Conservation (phyloP, 176 grass and related monocot species). For the Tuctoria greenei region DNA sequence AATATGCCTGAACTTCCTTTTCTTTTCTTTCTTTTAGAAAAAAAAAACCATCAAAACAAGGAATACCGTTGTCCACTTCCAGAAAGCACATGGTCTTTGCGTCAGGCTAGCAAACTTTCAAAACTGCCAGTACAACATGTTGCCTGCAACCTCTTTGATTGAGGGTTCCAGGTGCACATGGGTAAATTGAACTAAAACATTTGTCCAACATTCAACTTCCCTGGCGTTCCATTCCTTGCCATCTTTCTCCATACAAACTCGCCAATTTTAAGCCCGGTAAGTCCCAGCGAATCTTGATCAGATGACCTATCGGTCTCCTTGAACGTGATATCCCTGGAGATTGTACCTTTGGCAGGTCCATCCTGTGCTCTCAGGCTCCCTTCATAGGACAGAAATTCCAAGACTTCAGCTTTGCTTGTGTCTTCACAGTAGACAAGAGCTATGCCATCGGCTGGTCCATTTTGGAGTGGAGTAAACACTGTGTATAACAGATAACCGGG, state of each 20-base stretch:
- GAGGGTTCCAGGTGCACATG: neutral
- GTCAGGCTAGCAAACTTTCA: neutral
- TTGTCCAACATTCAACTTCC: slow-evolving; percentile 37
- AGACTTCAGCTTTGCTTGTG: neutral
- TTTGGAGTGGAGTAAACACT: slow-evolving; percentile 15
- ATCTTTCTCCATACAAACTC: slow-evolving; percentile 36
- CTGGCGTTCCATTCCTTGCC: slow-evolving; percentile 23
- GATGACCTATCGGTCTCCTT: slow-evolving; percentile 35
- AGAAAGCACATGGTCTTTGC: neutral
- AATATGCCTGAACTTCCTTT: neutral
- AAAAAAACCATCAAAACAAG: neutral
- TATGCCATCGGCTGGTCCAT: slow-evolving; percentile 47
- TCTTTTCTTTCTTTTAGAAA: neutral
- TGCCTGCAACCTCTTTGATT: neutral
- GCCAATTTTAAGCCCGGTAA: slow-evolving; percentile 6
- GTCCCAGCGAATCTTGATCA: slow-evolving; percentile 36
- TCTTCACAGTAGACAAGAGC: slow-evolving; percentile 27
- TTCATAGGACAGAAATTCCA: slow-evolving; percentile 45
- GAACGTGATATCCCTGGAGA: slow-evolving; percentile 40
- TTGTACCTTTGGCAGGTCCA: slow-evolving; percentile 36
- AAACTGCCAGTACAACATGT: neutral
- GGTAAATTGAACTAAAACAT: slow-evolving; percentile 20
- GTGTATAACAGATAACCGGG: slow-evolving; percentile 37
- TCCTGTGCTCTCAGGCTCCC: slow-evolving; percentile 31
- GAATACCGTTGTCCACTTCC: neutral